Percentiles rank a stretch among this genome's conserved stretches.
phyloP scores from a whole-genome alignment of 805 yeast genomes.

The Cyberlindnera maclurae region DNA sequence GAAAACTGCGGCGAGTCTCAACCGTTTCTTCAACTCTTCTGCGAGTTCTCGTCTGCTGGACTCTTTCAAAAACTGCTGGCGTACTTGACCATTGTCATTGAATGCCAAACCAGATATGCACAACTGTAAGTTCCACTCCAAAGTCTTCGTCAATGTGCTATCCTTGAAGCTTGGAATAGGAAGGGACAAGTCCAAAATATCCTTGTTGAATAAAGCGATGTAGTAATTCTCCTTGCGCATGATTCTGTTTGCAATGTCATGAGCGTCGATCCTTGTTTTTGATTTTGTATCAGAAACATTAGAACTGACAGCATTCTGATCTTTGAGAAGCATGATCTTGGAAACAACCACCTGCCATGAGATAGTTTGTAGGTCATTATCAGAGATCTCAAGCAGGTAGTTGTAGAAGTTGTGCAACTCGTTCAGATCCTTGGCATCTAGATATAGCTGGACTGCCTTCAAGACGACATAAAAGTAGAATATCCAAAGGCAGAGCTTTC shows the following conservation, averaged over 20 bases:
- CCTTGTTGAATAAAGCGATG: constrained; percentile 81
- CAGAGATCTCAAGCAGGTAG: constrained; percentile 62
- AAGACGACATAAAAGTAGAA: constrained; percentile 48
- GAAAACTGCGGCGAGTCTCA: constrained; percentile 80
- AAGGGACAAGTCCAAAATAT: constrained; percentile 60
- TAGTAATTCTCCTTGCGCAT: constrained; percentile 94
- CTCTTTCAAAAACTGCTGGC: constrained; percentile 63
- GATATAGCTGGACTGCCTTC: constrained; percentile 46
- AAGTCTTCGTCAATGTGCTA: constrained; percentile 63
- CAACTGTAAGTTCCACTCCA: constrained; percentile 90
- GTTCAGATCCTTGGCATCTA: constrained; percentile 57
- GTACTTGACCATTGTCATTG: constrained; percentile 75
- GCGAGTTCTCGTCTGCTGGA: constrained; percentile 59
- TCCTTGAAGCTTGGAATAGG: constrained; percentile 40
- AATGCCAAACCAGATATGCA: constrained; percentile 85
- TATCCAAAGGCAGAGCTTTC: constrained; percentile 57
- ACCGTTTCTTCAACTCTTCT: constrained; percentile 67
- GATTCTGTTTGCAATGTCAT: constrained; percentile 88
- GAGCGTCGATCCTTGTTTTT: constrained; percentile 77
- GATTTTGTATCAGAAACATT: constrained; percentile 54
- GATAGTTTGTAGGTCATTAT: constrained; percentile 83
- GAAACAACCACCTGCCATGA: constrained; percentile 87
- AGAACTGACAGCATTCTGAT: constrained; percentile 61
- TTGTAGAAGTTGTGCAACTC: constrained; percentile 76
- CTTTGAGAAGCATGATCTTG: constrained; percentile 64